phyloP scores from a whole-genome alignment of 768 basidiomycete species.

The Tulasnella sp. region DNA sequence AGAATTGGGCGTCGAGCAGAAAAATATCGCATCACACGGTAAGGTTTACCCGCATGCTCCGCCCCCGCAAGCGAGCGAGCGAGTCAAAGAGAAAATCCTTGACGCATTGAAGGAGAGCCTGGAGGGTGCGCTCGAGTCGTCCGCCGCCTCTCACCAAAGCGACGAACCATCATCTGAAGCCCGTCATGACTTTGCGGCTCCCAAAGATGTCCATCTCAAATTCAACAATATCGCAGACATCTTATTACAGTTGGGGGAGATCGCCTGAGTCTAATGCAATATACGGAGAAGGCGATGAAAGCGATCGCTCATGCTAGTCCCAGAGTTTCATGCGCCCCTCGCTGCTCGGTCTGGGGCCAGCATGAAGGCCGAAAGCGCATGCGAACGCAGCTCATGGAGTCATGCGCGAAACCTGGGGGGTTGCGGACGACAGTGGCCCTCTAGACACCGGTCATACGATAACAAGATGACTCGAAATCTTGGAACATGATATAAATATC shows the following conservation, averaged over 20 bases:
- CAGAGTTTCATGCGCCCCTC: no score
- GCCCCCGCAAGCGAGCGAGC: not conserved
- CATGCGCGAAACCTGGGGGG: not conserved
- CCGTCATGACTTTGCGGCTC: not conserved
- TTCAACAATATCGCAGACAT: not conserved
- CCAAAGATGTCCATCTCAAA: not conserved
- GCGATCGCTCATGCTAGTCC: not conserved
- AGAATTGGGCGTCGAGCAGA: not conserved
- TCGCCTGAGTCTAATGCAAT: not conserved
- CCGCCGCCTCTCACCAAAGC: not conserved
- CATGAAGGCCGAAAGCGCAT: no score
- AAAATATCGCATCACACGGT: not conserved
- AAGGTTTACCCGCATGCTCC: constrained; percentile 20
- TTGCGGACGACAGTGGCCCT: not conserved
- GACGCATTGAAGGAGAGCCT: not conserved
- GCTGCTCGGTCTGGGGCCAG: no score
- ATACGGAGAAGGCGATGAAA: not conserved
- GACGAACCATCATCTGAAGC: not conserved
- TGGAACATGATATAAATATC: not conserved
- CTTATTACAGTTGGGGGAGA: not conserved
- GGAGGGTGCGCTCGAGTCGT: not conserved
- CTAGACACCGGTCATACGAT: not conserved
- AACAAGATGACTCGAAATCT: not conserved
- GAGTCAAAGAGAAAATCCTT: constrained; percentile 10
- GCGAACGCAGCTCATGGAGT: not conserved